These are phyloP conservation scores for Rhizopus microsporus DNA, from an alignment of 371 early-diverging fungal species.

Conservation along the genomic window DNA sequence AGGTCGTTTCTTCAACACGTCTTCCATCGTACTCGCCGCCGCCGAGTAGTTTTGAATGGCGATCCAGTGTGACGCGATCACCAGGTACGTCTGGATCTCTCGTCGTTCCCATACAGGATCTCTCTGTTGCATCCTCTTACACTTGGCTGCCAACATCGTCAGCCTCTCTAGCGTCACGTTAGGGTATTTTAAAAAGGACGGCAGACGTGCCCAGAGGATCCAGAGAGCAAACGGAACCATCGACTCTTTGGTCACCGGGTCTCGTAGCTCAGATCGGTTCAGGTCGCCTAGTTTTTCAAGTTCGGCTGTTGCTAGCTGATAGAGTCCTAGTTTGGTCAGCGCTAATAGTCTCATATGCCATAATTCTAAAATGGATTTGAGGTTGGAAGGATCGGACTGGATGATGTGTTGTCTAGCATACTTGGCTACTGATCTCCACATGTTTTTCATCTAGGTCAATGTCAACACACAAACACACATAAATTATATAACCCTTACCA, in stretches of 20 bases:
- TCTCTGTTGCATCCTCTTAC: conserved; percentile 46
- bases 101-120: conserved; percentile 41
- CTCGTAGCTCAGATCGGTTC: conserved; percentile 40
- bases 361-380: conserved; percentile 27
- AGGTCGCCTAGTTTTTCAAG: conserved; percentile 62
- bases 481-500: conserved; percentile 13
- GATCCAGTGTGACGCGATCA: conserved; percentile 55
- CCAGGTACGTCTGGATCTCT: conserved; percentile 54
- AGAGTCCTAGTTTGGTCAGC: conserved; percentile 52
- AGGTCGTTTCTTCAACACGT: conserved; percentile 17
- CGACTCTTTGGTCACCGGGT: conserved; percentile 35
- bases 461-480: not conserved
- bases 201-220: conserved; percentile 55
- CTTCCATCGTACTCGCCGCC: conserved; percentile 43
- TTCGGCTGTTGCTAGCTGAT: conserved; percentile 64
- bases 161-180: conserved; percentile 53
- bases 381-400: conserved; percentile 38
- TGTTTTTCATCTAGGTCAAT: conserved; percentile 49
- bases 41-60: conserved; percentile 50
- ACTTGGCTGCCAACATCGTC: conserved; percentile 51
- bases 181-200: conserved; percentile 51
- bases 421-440: conserved; percentile 61
- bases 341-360: conserved; percentile 62
- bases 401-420: conserved; percentile 57
- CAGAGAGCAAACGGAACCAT: conserved; percentile 60